Evolutionary conservation across 2,329 filamentous ascomycete species (phyloP).

Genomic region (Paraphoma chrysanthemicola): DNA sequence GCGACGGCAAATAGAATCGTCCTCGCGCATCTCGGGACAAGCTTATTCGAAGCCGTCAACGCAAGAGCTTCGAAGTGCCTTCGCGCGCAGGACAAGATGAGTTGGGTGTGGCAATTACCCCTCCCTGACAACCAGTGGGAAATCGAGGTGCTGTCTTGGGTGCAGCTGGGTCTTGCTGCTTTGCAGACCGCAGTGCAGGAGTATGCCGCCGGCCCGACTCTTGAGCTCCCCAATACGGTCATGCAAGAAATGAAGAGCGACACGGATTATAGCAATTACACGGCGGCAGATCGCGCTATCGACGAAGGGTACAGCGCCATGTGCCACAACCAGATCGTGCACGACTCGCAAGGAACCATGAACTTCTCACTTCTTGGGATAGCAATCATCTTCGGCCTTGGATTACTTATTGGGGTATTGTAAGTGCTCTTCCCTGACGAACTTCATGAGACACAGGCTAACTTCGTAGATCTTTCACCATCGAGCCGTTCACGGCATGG

Average conservation of each 20-base stretch:
- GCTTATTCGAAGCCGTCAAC: background rate
- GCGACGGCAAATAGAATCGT: background rate
- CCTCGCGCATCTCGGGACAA: background rate
- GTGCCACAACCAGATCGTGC: background rate
- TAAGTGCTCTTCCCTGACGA: background rate
- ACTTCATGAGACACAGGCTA: too few species aligned
- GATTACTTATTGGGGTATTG: background rate
- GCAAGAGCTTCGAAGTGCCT: background rate
- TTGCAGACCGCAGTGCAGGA: constrained; percentile 6
- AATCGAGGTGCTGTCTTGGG: constrained; percentile 13
- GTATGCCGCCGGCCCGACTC: background rate
- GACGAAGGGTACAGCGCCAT: background rate
- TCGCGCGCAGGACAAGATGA: background rate
- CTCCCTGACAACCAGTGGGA: constrained; percentile 18
- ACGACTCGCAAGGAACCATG: background rate
- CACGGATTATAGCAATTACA: background rate
- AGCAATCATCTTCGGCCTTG: background rate
- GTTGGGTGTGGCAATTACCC: background rate
- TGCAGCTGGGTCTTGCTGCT: constrained; percentile 14
- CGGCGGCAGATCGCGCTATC: background rate
- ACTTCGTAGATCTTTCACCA: background rate
- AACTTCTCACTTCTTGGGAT: background rate
- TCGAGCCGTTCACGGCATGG: background rate
- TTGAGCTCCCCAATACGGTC: background rate
- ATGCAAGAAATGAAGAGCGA: background rate